Conservation (phyloP, 108 stramenopile genomes). For the Epipyxis sp. region DNA sequence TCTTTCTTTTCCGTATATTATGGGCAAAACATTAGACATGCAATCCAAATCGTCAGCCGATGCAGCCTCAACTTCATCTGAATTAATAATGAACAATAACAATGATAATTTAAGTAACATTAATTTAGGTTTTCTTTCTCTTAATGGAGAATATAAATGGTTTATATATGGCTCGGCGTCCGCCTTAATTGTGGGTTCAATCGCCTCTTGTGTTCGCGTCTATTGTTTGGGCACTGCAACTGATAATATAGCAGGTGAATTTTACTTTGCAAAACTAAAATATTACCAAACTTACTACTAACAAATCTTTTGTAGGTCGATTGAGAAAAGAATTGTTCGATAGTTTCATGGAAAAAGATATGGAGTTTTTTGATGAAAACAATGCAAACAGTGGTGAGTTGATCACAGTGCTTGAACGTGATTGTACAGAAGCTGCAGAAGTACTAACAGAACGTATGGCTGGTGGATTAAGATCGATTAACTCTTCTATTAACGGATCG, state of each 20-base stretch:
- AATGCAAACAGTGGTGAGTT: conserved; percentile 12
- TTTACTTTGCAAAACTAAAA: no score
- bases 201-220: conserved; percentile 29
- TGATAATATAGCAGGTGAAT: no score
- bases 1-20: conserved; percentile 25
- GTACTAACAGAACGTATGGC: conserved; percentile 8
- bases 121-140: background rate
- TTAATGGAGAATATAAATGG: no score
- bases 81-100: no score
- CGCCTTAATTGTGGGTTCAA: no score
- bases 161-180: no score
- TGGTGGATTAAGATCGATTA: background rate
- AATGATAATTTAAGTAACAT: no score
- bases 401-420: conserved; percentile 8
- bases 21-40: conserved; percentile 20
- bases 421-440: background rate
- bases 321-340: conserved; percentile 13
- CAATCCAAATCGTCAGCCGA: no score
- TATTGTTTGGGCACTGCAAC: conserved; percentile 21
- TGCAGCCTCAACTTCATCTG: no score
- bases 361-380: background rate
- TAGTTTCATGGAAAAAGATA: background rate
- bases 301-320: background rate
- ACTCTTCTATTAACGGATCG: conserved; percentile 14
- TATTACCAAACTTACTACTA: no score